A percentile compares a stretch with the other conserved stretches of the same genome.
These are phyloP conservation scores for Podospora pseudocomata DNA, from an alignment of 495 filamentous ascomycete genomes.

Conservation along the genomic window DNA sequence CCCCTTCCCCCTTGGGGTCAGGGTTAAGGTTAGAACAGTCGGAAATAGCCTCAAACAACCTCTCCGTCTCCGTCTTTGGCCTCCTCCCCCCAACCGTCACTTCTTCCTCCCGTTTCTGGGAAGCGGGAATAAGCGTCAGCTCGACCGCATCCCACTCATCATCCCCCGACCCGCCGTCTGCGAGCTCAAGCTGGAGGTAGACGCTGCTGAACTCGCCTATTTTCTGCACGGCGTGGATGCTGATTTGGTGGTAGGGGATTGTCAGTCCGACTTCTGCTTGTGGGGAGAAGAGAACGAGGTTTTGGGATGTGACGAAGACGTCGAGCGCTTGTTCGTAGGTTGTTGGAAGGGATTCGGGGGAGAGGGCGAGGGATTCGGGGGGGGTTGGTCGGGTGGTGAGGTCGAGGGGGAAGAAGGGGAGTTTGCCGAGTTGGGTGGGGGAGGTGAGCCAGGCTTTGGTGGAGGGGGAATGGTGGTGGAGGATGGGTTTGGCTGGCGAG, in stretches of 20 bases:
- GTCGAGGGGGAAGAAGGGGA: conserved; percentile 51
- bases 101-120: conserved; percentile 13
- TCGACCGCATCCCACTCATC: conserved; percentile 62
- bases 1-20: conserved; percentile 54
- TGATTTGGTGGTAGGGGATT: conserved; percentile 84
- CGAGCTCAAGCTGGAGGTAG: conserved; percentile 74
- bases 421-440: conserved; percentile 38
- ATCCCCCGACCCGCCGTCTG: conserved; percentile 58
- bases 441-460: conserved; percentile 56
- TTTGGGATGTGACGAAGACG: conserved; percentile 76
- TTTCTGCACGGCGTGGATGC: conserved; percentile 69
- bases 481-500: conserved; percentile 65
- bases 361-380: conserved; percentile 34
- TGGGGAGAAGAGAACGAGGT: conserved; percentile 68
- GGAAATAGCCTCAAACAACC: conserved; percentile 77
- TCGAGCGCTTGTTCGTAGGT: conserved; percentile 54
- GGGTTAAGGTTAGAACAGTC: conserved; percentile 88
- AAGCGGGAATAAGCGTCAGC: conserved; percentile 64
- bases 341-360: conserved; percentile 23
- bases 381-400: conserved; percentile 28
- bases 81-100: not conserved
- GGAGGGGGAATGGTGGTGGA: conserved; percentile 66
- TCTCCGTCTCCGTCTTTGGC: conserved; percentile 35
- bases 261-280: conserved; percentile 58
- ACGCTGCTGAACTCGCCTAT: conserved; percentile 50